Base-by-base conservation (phyloP, 2,329 filamentous ascomycete species). In the Cytospora chrysosperma region DNA sequence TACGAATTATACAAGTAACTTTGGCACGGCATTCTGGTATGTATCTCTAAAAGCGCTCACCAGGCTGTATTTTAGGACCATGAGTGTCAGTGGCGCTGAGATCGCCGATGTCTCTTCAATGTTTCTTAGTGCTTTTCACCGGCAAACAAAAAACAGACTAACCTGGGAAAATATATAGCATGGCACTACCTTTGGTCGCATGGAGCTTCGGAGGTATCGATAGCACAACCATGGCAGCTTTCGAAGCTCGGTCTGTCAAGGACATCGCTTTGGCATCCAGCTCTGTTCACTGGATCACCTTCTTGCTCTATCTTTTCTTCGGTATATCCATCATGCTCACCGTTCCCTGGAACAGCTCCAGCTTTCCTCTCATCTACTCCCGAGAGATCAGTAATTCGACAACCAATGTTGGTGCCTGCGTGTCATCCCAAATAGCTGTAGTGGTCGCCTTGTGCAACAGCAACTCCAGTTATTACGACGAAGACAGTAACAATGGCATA, bases 191-290 rank as follows among this genome's bases (percentile, higher is more conserved):
- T 17, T 32, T 66, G 2, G 64, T 69, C 0, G 65, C 66, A 3
- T 68, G 63, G 52, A 63, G 64, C 21, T 68, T 65, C 50, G 58
- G 66, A 9, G 67, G 67, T 1, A 63, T 69, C 43, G 67, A 69
- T 37, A 55, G 66, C 24, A 65, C 62, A 17, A 60, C 63, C 8
- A 64, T 69, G 64, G 67, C 67, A 9, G 67, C 67, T 0, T 69
- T 65, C 43, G 67, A 69, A 47, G 63, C 68, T 10, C 53, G 59
- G 37, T 60, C 61, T 2, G 56, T 63, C 21, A 51, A 40, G 3
- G 59, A 59, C 19, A 68, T 68, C 21, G 60, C 56, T 3, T 57
- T 63, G 28, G 58, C 66, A n/a, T 67, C 66, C 17, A 65, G 54
- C 10, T 64, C 59, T 13, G 40, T 66, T 2, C 66, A 67, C 47